Conservation (phyloP, 2,329 filamentous ascomycete genomes). For the Trichoderma asperellum region DNA sequence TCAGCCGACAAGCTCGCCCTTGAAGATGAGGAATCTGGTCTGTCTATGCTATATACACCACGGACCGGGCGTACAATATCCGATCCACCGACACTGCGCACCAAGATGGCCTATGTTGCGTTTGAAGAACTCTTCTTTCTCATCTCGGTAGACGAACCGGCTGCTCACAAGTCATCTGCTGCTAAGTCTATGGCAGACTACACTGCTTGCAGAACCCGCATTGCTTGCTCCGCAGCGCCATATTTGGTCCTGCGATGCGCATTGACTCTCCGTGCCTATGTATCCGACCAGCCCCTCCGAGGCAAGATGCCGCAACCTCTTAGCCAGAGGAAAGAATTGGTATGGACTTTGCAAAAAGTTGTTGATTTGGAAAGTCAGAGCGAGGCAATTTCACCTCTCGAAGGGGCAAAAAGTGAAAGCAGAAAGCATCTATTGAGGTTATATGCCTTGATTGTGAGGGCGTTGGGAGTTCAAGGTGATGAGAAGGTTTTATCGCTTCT, state of each 20-base stretch:
- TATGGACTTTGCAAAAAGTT: slow-evolving; percentile 70
- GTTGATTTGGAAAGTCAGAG: slow-evolving; percentile 70
- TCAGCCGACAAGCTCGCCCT: slow-evolving; percentile 60
- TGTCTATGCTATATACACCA: slow-evolving; percentile 62
- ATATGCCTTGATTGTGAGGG: slow-evolving; percentile 75
- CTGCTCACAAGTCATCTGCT: slow-evolving; percentile 44
- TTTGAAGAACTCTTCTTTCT: slow-evolving; percentile 78
- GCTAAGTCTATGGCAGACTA: slow-evolving; percentile 35
- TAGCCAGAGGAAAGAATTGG: slow-evolving; percentile 76
- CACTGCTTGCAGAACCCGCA: slow-evolving; percentile 53
- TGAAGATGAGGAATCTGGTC: slow-evolving; percentile 52
- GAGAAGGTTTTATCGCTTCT: slow-evolving; percentile 61
- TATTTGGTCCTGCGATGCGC: slow-evolving; percentile 83
- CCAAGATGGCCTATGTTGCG: slow-evolving; percentile 77
- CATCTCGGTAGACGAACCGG: slow-evolving; percentile 52
- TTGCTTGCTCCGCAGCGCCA: slow-evolving; percentile 76
- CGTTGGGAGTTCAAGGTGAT: slow-evolving; percentile 62
- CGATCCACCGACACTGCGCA: slow-evolving; percentile 65
- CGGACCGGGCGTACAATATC: slow-evolving; percentile 75
- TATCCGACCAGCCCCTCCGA: slow-evolving; percentile 87
- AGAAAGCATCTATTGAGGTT: slow-evolving; percentile 79
- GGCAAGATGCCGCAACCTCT: slow-evolving; percentile 88
- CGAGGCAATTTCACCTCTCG: slow-evolving; percentile 65
- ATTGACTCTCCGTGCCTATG: slow-evolving; percentile 79
- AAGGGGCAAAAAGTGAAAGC: slow-evolving; percentile 56